Conservation (phyloP, 2,329 filamentous ascomycete genomes). For the Monilinia laxa region DNA sequence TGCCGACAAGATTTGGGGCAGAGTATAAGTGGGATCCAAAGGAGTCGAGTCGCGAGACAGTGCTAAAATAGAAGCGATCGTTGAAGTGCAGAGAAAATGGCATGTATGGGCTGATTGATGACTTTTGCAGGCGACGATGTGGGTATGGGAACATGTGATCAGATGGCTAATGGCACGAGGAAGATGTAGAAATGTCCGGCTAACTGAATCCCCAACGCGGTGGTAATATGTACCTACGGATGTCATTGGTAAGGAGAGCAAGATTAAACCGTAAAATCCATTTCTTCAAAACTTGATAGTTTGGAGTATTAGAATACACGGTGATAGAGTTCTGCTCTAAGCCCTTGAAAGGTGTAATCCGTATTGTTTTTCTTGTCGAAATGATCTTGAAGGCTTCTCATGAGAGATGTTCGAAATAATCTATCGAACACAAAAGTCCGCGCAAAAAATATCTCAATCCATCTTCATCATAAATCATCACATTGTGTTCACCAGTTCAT, state of each 20-base stretch:
- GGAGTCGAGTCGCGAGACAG: neutral
- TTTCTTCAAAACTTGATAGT: too few species aligned
- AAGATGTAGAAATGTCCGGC: neutral
- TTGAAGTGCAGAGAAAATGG: neutral
- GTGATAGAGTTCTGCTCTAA: neutral
- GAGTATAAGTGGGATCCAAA: neutral
- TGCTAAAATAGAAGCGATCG: neutral
- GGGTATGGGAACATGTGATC: neutral
- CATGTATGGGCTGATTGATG: neutral
- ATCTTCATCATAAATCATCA: conserved; percentile 20
- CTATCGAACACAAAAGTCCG: neutral
- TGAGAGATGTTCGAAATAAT: neutral
- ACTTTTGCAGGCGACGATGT: neutral
- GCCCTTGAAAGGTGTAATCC: neutral
- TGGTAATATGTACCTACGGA: neutral
- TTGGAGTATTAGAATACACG: neutral
- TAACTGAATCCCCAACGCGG: neutral
- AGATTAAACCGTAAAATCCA: neutral
- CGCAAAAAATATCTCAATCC: conserved; percentile 2
- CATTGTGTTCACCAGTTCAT: conserved; percentile 14
- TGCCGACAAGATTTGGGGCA: neutral
- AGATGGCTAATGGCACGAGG: neutral
- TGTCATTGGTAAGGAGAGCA: neutral
- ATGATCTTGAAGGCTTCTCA: neutral
- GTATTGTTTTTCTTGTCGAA: neutral